Evolutionary conservation across 1,139 yeast species (phyloP).

Genomic region (Waltiozyma sp.): DNA sequence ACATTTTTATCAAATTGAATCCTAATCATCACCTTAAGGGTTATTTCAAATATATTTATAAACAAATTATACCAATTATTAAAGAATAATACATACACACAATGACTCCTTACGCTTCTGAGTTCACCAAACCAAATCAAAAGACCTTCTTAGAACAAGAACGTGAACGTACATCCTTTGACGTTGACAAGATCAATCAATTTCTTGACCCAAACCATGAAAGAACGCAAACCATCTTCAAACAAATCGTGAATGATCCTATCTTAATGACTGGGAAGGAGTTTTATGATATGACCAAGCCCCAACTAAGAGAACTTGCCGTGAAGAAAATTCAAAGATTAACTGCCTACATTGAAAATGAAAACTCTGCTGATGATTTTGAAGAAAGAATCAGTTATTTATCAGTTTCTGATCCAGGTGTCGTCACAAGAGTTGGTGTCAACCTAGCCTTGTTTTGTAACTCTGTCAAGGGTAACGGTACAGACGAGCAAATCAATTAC

Average conservation of each 20-base stretch:
- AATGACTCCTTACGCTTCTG: background rate
- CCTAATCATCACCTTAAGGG: too few relatives aligned
- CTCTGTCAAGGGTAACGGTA: slow-evolving; percentile 66
- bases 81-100: too few relatives aligned
- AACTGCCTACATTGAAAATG: slow-evolving; percentile 35
- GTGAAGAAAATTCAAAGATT: slow-evolving; percentile 38
- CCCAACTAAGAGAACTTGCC: slow-evolving; percentile 39
- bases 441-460: slow-evolving; percentile 63
- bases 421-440: slow-evolving; percentile 59
- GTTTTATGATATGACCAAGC: slow-evolving; percentile 43
- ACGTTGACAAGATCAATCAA: slow-evolving; percentile 36
- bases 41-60: too few relatives aligned
- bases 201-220: slow-evolving; percentile 46
- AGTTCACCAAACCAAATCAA: background rate
- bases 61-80: too few relatives aligned
- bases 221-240: slow-evolving; percentile 31
- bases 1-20: too few relatives aligned
- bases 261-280: slow-evolving; percentile 35
- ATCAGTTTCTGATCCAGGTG: slow-evolving; percentile 43
- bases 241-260: slow-evolving; percentile 44
- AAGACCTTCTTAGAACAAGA: slow-evolving; percentile 29
- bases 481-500: slow-evolving; percentile 44
- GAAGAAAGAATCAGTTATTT: slow-evolving; percentile 30
- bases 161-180: slow-evolving; percentile 35
- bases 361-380: slow-evolving; percentile 33